Evolutionary conservation across 164 flowering plant species (phyloP), one percentile per base, ranked within the genome.

Genomic region (Magnolia kwangsiensis): DNA sequence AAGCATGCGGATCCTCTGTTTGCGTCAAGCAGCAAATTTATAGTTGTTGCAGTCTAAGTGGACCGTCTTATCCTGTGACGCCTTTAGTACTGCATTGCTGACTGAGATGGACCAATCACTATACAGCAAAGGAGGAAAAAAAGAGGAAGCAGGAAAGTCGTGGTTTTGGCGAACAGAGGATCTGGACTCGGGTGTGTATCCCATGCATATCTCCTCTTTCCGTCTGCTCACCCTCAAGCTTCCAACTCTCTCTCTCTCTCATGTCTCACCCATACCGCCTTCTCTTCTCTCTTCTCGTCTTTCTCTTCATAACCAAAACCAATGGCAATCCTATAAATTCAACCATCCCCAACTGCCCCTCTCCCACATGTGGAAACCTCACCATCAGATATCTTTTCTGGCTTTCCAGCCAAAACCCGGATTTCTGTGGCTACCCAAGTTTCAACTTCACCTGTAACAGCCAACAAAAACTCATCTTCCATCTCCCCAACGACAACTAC

Each of bases 391-490:
- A 68, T 51, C 71, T 51, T 68, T 68, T 68, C 71, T 31, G 71
- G 71, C 49, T 37, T 29, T 16, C 49, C 21, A 18, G 27, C 7
- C n/a, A 31, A 29, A 19, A 13, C 49, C 50, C 49, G 9, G 1
- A 16, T 4, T 61, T 31, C 58, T 74, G 76, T 74, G 76, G 76
- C 68, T 31, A n/a, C 24, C 69, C 68, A 63, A 68, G 58, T 9
- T 74, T 74, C 76, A 74, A 74, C n/a, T 29, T 63, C 76, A 13
- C 76, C 29, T 74, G 76, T 55, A 63, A 63, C 68, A 74, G 29
- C 76, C 49, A 27, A 13, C 11, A 45, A 3, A 68, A 59, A n/a
- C 69, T 50, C 69, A 74, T 31, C 18, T 65, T 65, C 14, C 68
- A 23, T 65, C 68, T 65, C 27, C 63, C 45, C 8, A 24, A 20